These are phyloP conservation scores for Fusarium brevicatenulatum DNA, from an alignment of 2,329 filamentous ascomycete genomes.

Conservation along the genomic window DNA sequence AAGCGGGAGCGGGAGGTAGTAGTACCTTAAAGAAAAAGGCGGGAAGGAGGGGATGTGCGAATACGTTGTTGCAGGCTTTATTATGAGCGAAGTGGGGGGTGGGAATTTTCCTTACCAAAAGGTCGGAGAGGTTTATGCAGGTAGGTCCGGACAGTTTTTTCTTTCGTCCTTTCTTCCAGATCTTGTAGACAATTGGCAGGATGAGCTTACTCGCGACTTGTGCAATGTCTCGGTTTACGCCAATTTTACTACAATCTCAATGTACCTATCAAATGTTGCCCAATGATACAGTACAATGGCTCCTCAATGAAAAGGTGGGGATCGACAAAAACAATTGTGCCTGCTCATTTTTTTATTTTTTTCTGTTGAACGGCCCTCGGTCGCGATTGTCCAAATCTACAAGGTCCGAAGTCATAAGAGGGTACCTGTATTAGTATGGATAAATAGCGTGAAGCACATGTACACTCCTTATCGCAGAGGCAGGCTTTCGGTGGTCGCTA, in stretches of 20 bases:
- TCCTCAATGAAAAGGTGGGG: slow-evolving; percentile 11
- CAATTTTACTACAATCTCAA: background rate
- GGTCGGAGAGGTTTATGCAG: slow-evolving; percentile 15
- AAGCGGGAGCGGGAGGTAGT: slow-evolving; percentile 46
- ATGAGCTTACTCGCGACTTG: slow-evolving; percentile 16
- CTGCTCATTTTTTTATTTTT: background rate
- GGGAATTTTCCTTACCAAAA: slow-evolving; percentile 30
- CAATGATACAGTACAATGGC: slow-evolving; percentile 17
- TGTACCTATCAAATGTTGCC: slow-evolving; percentile 20
- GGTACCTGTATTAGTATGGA: slow-evolving; percentile 25
- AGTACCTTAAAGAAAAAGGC: slow-evolving; percentile 42
- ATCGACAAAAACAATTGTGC: slow-evolving; percentile 16
- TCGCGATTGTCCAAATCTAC: slow-evolving; percentile 22
- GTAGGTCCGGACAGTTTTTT: slow-evolving; percentile 7
- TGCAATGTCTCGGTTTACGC: slow-evolving; percentile 7
- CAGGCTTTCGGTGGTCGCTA: slow-evolving; percentile 32
- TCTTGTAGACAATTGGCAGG: background rate
- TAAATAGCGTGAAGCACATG: slow-evolving; percentile 7
- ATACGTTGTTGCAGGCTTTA: slow-evolving; percentile 43
- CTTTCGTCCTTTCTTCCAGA: background rate
- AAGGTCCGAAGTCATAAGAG: slow-evolving; percentile 23
- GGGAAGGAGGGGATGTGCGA: slow-evolving; percentile 45
- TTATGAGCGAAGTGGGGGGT: slow-evolving; percentile 38
- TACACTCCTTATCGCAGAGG: slow-evolving; percentile 31
- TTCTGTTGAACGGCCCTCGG: slow-evolving; percentile 38